Conservation (phyloP, 257 asterid genomes). For the Haberlea rhodopensis region DNA sequence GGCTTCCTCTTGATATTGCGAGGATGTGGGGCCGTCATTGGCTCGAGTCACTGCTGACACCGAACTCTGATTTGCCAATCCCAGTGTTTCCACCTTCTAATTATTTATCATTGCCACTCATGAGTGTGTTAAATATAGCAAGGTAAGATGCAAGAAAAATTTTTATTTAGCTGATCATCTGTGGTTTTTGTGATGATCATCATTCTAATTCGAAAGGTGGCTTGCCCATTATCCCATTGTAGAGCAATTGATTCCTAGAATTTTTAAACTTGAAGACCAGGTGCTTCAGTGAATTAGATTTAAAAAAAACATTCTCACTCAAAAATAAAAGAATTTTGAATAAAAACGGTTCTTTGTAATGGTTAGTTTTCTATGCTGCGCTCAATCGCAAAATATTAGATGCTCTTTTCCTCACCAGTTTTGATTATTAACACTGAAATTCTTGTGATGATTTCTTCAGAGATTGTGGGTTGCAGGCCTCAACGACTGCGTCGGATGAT, state of each 20-base stretch:
- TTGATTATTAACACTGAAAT: neutral
- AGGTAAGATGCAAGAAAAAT: slow-evolving; percentile 46
- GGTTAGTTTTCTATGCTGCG: neutral
- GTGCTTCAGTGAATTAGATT: no score
- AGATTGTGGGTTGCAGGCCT: slow-evolving; percentile 71
- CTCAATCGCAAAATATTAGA: neutral
- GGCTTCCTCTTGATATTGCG: slow-evolving; percentile 95
- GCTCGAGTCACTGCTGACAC: slow-evolving; percentile 82
- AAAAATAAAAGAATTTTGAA: neutral
- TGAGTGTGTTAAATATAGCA: slow-evolving; percentile 89
- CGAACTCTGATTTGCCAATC: slow-evolving; percentile 59
- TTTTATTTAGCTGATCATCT: slow-evolving; percentile 7
- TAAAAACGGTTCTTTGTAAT: no score
- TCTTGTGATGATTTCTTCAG: slow-evolving; percentile 45
- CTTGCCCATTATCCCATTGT: no score
- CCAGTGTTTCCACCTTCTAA: slow-evolving; percentile 78
- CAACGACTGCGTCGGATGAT: slow-evolving; percentile 67
- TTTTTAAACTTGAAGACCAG: no score
- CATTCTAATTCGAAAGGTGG: no score
- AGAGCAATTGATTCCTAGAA: no score
- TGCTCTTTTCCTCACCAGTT: slow-evolving; percentile 1
- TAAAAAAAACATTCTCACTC: neutral
- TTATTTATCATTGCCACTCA: slow-evolving; percentile 81
- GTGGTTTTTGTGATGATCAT: neutral
- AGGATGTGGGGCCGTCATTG: slow-evolving; percentile 99